These are phyloP conservation scores for Populus davidiana DNA, from an alignment of 345 rosid species.

Conservation along the genomic window DNA sequence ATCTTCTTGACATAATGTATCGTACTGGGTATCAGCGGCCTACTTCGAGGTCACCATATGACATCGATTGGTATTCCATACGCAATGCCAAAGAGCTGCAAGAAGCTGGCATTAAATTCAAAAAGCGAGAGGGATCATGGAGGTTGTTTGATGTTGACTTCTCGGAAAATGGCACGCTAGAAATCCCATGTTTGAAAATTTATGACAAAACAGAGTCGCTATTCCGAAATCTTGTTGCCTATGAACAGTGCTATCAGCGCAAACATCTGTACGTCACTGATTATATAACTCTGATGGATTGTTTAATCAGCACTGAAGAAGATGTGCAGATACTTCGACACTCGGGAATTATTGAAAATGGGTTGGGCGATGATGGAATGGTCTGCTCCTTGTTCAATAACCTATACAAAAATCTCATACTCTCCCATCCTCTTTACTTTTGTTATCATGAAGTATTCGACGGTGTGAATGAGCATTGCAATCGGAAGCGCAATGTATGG, in stretches of 20 bases:
- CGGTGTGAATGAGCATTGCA: constrained; percentile 4
- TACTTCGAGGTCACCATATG: no score
- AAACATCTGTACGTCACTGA: not conserved
- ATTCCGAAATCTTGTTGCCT: constrained; percentile 22
- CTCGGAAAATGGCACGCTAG: constrained; percentile 13
- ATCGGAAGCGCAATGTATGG: constrained; percentile 4
- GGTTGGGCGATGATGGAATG: constrained; percentile 19
- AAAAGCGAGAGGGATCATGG: not conserved
- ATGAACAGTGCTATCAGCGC: constrained; percentile 5
- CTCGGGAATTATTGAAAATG: constrained; percentile 5
- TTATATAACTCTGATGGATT: constrained; percentile 17
- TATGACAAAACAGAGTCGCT: constrained; percentile 3
- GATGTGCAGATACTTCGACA: constrained; percentile 23
- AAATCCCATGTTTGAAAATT: constrained; percentile 7
- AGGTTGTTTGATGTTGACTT: not conserved
- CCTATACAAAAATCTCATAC: not conserved
- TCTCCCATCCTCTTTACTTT: accelerated
- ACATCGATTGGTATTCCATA: not conserved
- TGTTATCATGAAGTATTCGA: not conserved
- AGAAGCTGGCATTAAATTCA: constrained; percentile 21
- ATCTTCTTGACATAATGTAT: constrained; percentile 7
- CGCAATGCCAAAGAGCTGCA: constrained; percentile 20
- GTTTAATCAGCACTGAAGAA: constrained; percentile 13
- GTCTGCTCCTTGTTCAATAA: constrained; percentile 15
- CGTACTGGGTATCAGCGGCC: not conserved